Evolutionary conservation across 192 early-diverging fungal genomes (phyloP), one percentile per base, ranked within the genome.

Genomic region (Podila epicladia): DNA sequence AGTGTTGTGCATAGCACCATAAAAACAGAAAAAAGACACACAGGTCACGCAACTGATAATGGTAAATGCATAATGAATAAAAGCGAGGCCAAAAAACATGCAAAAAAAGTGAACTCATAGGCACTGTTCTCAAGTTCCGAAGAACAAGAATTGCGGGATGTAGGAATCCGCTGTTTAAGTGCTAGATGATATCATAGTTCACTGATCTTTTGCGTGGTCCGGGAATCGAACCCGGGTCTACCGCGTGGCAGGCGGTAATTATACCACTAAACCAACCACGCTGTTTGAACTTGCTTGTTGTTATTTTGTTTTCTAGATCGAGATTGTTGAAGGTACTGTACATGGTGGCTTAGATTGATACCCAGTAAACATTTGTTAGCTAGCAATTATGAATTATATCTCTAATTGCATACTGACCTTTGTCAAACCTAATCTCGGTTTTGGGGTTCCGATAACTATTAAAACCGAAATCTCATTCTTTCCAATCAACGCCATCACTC

Each of bases 191-290:
- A 53, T 53, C 22, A 22, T 53, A 53, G 22, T 19, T 53, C 51
- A 53, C 22, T 22, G 51, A 22, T 53, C 51, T 1, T 53, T 53
- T 89, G 88, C 88, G 85, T 74, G 72, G 86, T 80, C 89, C 89
- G 89, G 86, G 89, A 91, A 91, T 91, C 90, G 89, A 91, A 90
- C 90, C 87, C 90, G 89, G 89, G 89, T 89, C 90, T 85, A 86
- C 86, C 83, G 90, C 90, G 89, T 91, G 90, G 90, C 88, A 91
- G 86, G 90, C 90, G 83, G 85, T 87, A 80, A 88, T 91, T 90
- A 84, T 90, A 89, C 90, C 89, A 85, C 84, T 91, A 87, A 90
- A 90, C 89, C 83, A 91, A 74, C 85, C 72, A 72, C 85, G 88
- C 85, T 51, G 22, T 19, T 53, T 22, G 17, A 22, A 24, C 51